Evolutionary conservation across 257 asterid genomes (phyloP), one percentile per base, ranked within the genome.

Genomic region (Petunia axillaris): DNA sequence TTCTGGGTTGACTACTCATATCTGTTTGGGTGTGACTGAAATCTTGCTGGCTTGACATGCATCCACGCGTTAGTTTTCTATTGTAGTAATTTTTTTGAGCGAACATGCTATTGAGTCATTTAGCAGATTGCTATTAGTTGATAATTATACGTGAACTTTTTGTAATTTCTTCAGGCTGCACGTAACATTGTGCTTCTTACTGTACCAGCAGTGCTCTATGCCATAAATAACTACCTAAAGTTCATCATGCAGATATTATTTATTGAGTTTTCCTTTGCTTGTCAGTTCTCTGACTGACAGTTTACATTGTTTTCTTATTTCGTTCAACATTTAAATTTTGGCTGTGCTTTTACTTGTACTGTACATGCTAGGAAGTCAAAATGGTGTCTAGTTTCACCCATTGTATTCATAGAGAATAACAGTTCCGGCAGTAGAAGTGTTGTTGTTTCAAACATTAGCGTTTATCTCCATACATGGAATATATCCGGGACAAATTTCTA

Each of bases 191-290:
- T 52, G 53, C 97, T 94, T 76, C 96, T 94, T 79, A 97, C 98
- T 14, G 93, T 94, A 82, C 98, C 98, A 8, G 98, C 98, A 70
- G 82, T 94, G 71, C 94, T 94, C 70, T 94, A 94, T 89, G 98
- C 98, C 84, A 82, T 94, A 82, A 94, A 94, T 88, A 94, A 94
- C 85, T 94, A 94, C 84, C 89, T 94, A 80, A 94, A 94, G 89
- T 94, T 94, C 79, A 89, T 82, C 79, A 94, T 94, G 98, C 98
- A 94, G 98, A 98, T 94, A 87, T 67, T 63, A 25, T 37, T 40
- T 78, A 71, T 39, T 73, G 46, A 67, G 75, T 15, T 41, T 66
- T 67, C 43, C 78, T 73, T 35, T 36, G 43, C 62, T 73, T 73
- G 35, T 36, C 46, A 11, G 62, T 50, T 73, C 35, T 35, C 78